Percentiles rank a stretch among this genome's conserved stretches.
These are phyloP conservation scores for Myotisia sp. DNA, from an alignment of 2,329 filamentous ascomycete genomes.

Conservation along the genomic window DNA sequence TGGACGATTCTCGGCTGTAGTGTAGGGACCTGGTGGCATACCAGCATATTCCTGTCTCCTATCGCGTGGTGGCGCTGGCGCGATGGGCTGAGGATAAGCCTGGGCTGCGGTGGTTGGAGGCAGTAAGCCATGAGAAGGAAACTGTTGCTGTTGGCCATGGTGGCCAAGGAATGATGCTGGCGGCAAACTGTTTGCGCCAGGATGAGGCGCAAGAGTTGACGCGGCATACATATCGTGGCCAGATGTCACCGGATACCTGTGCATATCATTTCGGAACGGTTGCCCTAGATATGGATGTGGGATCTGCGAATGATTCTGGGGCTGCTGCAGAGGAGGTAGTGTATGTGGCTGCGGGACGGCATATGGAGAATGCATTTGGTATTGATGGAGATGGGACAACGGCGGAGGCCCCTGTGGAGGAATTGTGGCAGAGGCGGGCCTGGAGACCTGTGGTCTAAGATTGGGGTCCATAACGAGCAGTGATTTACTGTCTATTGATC, in stretches of 20 bases:
- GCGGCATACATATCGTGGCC: conserved; percentile 30
- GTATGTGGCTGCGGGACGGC: conserved; percentile 31
- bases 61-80: conserved; percentile 49
- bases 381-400: conserved; percentile 34
- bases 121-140: conserved; percentile 41
- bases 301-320: conserved; percentile 31
- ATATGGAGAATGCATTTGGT: conserved; percentile 34
- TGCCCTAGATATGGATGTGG: conserved; percentile 30
- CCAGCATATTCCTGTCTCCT: conserved; percentile 44
- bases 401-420: conserved; percentile 32
- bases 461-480: conserved; percentile 28
- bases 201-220: conserved; percentile 30
- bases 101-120: conserved; percentile 52
- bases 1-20: conserved; percentile 40
- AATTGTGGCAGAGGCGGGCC: conserved; percentile 32
- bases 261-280: conserved; percentile 30
- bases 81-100: conserved; percentile 61
- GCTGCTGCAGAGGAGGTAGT: conserved; percentile 33
- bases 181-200: conserved; percentile 28
- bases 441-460: conserved; percentile 30
- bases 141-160: conserved; percentile 27
- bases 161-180: conserved; percentile 31
- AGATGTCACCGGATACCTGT: conserved; percentile 28
- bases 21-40: conserved; percentile 58
- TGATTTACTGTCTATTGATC: neutral